phyloP scores from a whole-genome alignment of 345 rosid genomes.

The Erucastrum elatum region DNA sequence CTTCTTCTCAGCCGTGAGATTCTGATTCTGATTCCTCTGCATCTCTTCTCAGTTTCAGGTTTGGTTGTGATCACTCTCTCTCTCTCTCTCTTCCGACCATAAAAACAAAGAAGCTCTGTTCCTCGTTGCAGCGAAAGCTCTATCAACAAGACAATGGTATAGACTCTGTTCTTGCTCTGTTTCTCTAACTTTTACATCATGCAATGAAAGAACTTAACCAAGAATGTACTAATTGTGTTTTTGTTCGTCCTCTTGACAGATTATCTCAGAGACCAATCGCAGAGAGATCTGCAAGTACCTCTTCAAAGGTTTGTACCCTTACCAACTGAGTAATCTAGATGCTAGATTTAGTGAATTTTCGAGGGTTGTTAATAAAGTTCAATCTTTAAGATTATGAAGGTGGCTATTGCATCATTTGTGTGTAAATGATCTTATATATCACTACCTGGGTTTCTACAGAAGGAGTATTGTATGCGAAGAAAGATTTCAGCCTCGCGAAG shows the following conservation, averaged over 20 bases:
- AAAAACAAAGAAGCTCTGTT: neutral
- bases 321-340: neutral
- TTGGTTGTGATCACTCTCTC: too few relatives aligned
- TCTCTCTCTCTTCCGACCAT: neutral
- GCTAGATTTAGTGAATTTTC: neutral
- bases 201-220: neutral
- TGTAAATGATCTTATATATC: too few relatives aligned
- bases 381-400: neutral
- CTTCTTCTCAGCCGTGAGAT: too few relatives aligned
- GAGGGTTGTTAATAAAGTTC: neutral
- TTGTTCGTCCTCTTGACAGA: constrained; percentile 19
- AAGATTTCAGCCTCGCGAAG: constrained; percentile 70
- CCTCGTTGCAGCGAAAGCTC: constrained; percentile 22
- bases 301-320: constrained; percentile 46
- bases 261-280: constrained; percentile 34
- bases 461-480: constrained; percentile 84
- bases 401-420: neutral
- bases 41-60: too few relatives aligned
- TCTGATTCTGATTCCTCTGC: too few relatives aligned
- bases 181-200: neutral
- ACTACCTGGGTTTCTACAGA: constrained; percentile 36
- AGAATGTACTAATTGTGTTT: neutral
- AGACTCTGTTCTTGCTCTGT: neutral
- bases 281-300: constrained; percentile 44
- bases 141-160: constrained; percentile 32